Evolutionary conservation across 352 stramenopile species (phyloP).

Genomic region (Globisporangium echinulatum): DNA sequence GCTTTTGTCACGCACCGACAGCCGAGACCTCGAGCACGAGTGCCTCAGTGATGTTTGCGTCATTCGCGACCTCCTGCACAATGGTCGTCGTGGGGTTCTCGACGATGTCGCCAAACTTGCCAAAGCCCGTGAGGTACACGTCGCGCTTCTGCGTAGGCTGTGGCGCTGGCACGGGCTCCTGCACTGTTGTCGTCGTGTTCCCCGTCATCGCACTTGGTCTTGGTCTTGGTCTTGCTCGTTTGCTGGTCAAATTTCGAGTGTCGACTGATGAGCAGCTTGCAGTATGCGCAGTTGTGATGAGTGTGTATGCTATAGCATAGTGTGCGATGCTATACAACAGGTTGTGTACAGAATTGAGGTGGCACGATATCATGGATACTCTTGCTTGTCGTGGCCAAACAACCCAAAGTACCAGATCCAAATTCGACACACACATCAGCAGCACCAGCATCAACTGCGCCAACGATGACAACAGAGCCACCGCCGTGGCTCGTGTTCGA

Average conservation of each 20-base stretch:
- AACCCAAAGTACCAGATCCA: too few species aligned
- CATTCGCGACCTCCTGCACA: conserved; percentile 38
- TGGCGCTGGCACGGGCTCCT: not conserved
- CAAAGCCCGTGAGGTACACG: conserved; percentile 80
- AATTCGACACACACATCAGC: too few species aligned
- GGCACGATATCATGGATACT: not conserved
- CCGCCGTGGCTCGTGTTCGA: conserved; percentile 7
- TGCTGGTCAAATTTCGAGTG: too few species aligned
- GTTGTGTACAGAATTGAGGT: too few species aligned
- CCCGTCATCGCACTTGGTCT: conserved; percentile 2
- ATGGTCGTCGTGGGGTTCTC: conserved; percentile 76
- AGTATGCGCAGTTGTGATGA: too few species aligned
- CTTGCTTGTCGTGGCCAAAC: not conserved
- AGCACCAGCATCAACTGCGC: not conserved
- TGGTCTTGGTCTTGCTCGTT: not conserved
- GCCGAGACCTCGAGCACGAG: conserved; percentile 70
- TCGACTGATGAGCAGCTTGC: too few species aligned
- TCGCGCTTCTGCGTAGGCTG: conserved; percentile 24
- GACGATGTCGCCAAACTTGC: conserved; percentile 76
- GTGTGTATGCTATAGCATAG: too few species aligned
- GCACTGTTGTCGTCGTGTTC: conserved; percentile 8
- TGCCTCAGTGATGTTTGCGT: conserved; percentile 59
- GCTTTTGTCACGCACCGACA: conserved; percentile 21
- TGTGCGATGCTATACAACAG: too few species aligned
- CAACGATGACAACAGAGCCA: not conserved